These are phyloP conservation scores for Aspergillus wentii DNA, from an alignment of 495 filamentous ascomycete genomes.

Conservation along the genomic window DNA sequence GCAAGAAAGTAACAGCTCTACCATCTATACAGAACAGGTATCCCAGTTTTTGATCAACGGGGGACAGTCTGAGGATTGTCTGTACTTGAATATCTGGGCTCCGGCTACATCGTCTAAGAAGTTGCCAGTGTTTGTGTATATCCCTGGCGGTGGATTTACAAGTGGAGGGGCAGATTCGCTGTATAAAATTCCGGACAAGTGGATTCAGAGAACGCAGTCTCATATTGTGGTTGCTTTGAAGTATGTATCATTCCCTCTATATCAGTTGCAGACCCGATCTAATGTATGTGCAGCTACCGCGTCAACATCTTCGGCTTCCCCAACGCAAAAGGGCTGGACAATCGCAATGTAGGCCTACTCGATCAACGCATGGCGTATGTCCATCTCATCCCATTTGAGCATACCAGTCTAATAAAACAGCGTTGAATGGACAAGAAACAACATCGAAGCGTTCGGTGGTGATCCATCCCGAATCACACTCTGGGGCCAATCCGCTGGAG, in stretches of 20 bases:
- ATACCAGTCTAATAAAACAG: no score
- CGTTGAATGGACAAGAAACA: slow-evolving; percentile 49
- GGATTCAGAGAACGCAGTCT: slow-evolving; percentile 19
- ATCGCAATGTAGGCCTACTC: slow-evolving; percentile 46
- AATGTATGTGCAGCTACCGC: slow-evolving; percentile 59
- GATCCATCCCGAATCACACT: slow-evolving; percentile 44
- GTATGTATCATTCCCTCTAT: no score
- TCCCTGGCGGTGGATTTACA: slow-evolving; percentile 41
- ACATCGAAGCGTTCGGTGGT: slow-evolving; percentile 53
- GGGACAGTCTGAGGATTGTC: slow-evolving; percentile 39
- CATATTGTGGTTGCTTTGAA: slow-evolving; percentile 51
- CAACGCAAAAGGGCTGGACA: slow-evolving; percentile 19
- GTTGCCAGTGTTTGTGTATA: slow-evolving; percentile 45
- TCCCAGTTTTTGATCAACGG: slow-evolving; percentile 1
- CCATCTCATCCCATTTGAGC: no score
- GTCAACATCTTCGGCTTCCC: slow-evolving; percentile 55
- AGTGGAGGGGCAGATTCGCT: slow-evolving; percentile 29
- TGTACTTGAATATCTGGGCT: slow-evolving; percentile 44
- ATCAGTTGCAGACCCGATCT: no score
- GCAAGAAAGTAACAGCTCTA: neutral
- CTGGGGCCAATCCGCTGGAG: slow-evolving; percentile 32
- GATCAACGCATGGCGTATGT: slow-evolving; percentile 58
- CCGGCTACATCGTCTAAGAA: slow-evolving; percentile 23
- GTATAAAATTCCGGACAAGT: slow-evolving; percentile 30
- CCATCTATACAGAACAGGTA: no score